Base-by-base conservation (phyloP, 805 yeast species). In the Lachancea dasiensis region DNA sequence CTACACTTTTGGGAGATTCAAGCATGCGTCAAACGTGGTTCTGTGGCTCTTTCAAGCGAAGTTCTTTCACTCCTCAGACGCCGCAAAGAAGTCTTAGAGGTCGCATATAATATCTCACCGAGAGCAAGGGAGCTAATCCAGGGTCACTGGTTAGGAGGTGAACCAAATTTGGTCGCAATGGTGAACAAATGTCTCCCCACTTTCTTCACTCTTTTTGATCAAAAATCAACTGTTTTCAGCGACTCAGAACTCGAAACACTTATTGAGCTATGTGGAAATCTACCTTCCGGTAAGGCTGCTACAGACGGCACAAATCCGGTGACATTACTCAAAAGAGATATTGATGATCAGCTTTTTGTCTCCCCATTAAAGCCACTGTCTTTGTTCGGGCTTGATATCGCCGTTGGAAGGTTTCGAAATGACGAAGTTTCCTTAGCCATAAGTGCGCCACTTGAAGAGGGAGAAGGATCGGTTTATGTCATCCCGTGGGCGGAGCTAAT, bases 1-100 rank as follows among this genome's bases (percentile, higher is more conserved):
- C 52, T 73, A 3, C 38, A 58, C 3, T 51, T 48, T 6, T 19
- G 58, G 2, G 64, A 67, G 33, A 43, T 77, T 8, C 53, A 56
- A 11, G 57, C 68, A 38, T 80, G 87, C 54, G 68, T 78, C 65
- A 39, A 63, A 8, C 58, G 81, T 28, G 86, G 86, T 0, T 55
- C 64, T 28, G 63, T 73, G 0, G 85, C 76, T 0, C 44, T 75
- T 4, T 50, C 56, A 11, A 69, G 72, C 1, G 86, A 79, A 47
- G 39, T 72, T 5, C 39, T 40, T 17, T 30, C 49, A 15, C 24
- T 49, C 25, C 20, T 33, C 11, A 31, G 31, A 8, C 41, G 48
- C 23, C 36, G 50, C n/a, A 19, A 33, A 11, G 36, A 44, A 11
- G 31, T 49, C 9, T 23, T 52, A 16, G 40, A 38, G 18, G 17